Evolutionary conservation across 805 yeast species (phyloP).

Genomic region (Candida sanyiensis): DNA sequence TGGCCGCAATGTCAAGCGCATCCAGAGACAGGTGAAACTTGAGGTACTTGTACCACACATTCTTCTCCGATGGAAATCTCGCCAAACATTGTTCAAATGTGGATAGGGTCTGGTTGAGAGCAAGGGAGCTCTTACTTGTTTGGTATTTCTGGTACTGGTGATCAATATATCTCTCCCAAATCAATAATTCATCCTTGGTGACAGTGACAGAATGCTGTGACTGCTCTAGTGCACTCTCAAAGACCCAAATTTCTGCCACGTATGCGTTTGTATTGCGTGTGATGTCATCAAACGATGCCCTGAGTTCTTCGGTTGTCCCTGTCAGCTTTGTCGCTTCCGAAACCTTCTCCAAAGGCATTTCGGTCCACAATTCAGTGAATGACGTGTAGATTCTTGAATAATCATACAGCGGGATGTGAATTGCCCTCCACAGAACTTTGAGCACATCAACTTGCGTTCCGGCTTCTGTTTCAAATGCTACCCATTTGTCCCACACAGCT

Average conservation of each 20-base stretch:
- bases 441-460: conserved; percentile 31
- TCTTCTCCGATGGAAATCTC: conserved; percentile 55
- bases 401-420: conserved; percentile 73
- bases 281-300: conserved; percentile 13
- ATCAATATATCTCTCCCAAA: conserved; percentile 62
- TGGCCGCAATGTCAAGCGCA: conserved; percentile 24
- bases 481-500: conserved; percentile 73
- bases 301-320: conserved; percentile 16
- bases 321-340: conserved; percentile 9
- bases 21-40: not conserved
- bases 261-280: conserved; percentile 17
- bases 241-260: conserved; percentile 51
- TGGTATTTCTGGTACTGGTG: conserved; percentile 38
- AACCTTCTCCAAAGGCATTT: not conserved
- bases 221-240: conserved; percentile 58
- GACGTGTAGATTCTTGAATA: conserved; percentile 47
- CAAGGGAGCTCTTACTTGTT: conserved; percentile 9
- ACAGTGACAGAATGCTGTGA: conserved; percentile 48
- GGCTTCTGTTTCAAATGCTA: conserved; percentile 49
- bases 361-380: conserved; percentile 15
- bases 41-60: conserved; percentile 65
- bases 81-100: conserved; percentile 71
- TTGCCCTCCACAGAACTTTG: conserved; percentile 38
- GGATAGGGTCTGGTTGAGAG: conserved; percentile 30
- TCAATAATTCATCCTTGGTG: conserved; percentile 28